Base-by-base conservation (phyloP, 2,329 filamentous ascomycete genomes). In the Aciculosporium take region DNA sequence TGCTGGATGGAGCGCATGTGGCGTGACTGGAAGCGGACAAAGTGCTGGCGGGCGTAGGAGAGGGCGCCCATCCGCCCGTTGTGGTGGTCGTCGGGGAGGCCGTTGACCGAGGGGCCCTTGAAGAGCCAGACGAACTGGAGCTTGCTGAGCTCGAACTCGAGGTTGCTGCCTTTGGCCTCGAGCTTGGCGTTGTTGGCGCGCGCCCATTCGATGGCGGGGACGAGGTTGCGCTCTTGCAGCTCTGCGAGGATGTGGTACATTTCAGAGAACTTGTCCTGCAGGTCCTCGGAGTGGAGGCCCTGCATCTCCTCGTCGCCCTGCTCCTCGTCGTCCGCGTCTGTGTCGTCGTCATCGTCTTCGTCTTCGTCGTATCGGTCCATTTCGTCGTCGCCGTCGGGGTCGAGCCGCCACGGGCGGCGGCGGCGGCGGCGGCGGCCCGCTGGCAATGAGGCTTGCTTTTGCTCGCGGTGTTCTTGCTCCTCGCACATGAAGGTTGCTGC, bases 101-200 rank as follows among this genome's bases (percentile, higher is more conserved):
- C 72, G 48, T 75, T 74, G 9, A 70, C 57, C 1, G 54, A 45
- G 0, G 67, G 61, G 0, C 81, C 79, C 47, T 81, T 76, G 61
- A 93, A 94, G 1, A 95, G 71, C 74, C 84, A 89, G 27, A 96
- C 74, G 52, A 84, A 98, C 51, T 94, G 86, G 15, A 96, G 69
- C 49, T 86, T 83, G 62, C 81, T 85, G 2, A 98, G 76, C 55
- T 98, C 89, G 48, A 96, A 98, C 57, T 96, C 89, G 2, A 98
- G 74, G 51, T 94, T 94, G 54, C 86, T 94, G 3, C 88, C 89
- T 37, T 86, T 75, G 4, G 74, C 72, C 54, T 94, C 86, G 3
- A 98, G 70, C 21, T 78, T 68, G 5, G 63, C 59, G 44, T 78
- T 80, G 53, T 95, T 81, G 21, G 70, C 56, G 29, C 78, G 69